Conservation (phyloP, 257 asterid genomes). For the Solanum tarapatanum region DNA sequence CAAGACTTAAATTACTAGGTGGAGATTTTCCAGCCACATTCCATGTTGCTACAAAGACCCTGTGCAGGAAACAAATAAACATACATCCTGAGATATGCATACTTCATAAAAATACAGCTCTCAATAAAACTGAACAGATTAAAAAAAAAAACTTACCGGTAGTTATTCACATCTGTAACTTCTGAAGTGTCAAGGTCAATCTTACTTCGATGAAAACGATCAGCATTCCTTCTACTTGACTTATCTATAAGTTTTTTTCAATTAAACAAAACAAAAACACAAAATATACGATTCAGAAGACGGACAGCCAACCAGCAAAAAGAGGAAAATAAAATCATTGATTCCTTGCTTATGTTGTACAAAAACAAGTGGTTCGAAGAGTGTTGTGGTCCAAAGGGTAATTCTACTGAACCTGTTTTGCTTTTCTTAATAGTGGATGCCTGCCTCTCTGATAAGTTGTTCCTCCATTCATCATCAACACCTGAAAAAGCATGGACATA, state of each 20-base stretch:
- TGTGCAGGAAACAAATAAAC: conserved; percentile 6
- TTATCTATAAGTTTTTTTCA: conserved; percentile 24
- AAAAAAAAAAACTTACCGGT: conserved; percentile 29
- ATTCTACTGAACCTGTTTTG: conserved; percentile 56
- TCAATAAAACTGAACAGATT: background rate
- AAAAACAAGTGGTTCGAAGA: conserved; percentile 4
- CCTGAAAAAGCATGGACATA: conserved; percentile 57
- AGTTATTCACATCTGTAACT: conserved; percentile 53
- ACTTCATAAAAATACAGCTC: background rate
- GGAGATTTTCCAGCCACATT: conserved; percentile 99
- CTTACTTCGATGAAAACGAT: conserved; percentile 45
- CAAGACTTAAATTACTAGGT: conserved; percentile 59
- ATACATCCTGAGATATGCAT: background rate
- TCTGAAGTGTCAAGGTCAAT: conserved; percentile 60
- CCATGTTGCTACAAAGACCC: conserved; percentile 95
- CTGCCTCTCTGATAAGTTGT: conserved; percentile 62
- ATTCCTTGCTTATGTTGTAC: background rate
- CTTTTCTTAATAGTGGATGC: conserved; percentile 86
- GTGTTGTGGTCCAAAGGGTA: conserved; percentile 59
- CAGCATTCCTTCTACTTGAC: conserved; percentile 28
- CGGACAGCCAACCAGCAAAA: background rate
- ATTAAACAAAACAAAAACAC: background rate
- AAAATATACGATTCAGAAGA: background rate
- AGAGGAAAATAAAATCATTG: background rate
- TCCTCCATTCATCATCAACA: conserved; percentile 92